Conservation (phyloP, 1,284 basidiomycete genomes). For the Mycena sp. region DNA sequence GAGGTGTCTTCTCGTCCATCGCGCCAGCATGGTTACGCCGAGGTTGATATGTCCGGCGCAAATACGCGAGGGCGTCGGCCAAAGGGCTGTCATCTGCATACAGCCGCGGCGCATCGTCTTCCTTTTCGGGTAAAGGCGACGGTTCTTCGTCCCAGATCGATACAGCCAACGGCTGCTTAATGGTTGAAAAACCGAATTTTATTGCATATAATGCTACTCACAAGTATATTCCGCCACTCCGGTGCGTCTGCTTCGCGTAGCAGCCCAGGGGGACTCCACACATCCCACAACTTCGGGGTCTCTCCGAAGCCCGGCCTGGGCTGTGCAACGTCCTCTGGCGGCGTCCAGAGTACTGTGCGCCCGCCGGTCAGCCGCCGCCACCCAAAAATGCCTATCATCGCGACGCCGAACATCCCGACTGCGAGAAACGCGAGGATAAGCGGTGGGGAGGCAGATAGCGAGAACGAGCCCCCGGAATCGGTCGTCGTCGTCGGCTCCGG, state of each 20-base stretch:
- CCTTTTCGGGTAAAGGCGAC: not conserved
- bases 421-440: constrained; percentile 62
- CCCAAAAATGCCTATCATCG: constrained; percentile 52
- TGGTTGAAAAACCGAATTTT: constrained; percentile 10
- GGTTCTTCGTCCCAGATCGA: constrained; percentile 21
- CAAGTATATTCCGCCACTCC: constrained; percentile 43
- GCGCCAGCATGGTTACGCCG: not conserved
- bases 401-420: constrained; percentile 54
- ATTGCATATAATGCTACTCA: constrained; percentile 25
- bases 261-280: constrained; percentile 37
- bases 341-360: constrained; percentile 18
- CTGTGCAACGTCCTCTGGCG: not conserved
- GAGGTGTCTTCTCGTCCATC: not conserved
- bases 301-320: constrained; percentile 27
- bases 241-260: not conserved
- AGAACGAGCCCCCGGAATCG: constrained; percentile 27
- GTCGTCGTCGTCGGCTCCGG: constrained; percentile 21
- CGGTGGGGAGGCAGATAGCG: constrained; percentile 50
- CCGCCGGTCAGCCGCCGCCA: constrained; percentile 48
- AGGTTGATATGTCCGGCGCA: constrained; percentile 12
- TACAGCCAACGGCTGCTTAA: constrained; percentile 27
- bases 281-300: constrained; percentile 54
- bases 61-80: constrained; percentile 6
- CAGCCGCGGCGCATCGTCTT: not conserved
- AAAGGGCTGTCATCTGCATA: not conserved